Base-by-base conservation (phyloP, 768 basidiomycete genomes). In the Rubroboletus pulcherrimus region DNA sequence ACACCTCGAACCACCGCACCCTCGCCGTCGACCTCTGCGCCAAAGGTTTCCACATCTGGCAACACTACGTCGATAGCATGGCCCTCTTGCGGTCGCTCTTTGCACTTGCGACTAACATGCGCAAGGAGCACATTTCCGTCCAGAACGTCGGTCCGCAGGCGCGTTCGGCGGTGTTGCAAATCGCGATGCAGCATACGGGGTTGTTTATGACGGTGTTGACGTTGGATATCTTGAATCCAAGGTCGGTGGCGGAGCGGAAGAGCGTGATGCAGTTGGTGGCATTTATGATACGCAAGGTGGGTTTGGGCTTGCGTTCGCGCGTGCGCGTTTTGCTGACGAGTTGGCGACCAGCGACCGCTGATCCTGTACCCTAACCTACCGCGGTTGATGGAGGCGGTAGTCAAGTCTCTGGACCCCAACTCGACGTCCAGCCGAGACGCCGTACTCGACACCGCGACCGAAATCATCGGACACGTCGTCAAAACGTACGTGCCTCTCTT, bases 391-490 rank as follows among this genome's bases (percentile, higher is more conserved):
- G 97, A 98, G 67, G 93, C 95, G 1, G 93, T 98, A 1, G 94
- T 98, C 17, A 95, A 94, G 68, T 97, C 93, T 0, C 77, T 99
- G 53, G 96, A 99, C 72, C 97, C 97, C 15, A 95, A 91, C 67
- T 85, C 78, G 41, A 91, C 77, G 0, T 71, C 81, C 5, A 81
- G 82, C 66, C 81, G 87, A 45, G 94, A 98, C 26, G 90, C 92
- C 1, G 88, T 98, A 2, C 73, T 92, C 24, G 91, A 95, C 57
- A 84, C 93, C 0, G 96, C 93, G 0, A 98, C 96, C 0, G 93
- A 97, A 62, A 97, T 98, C 31, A 77, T 99, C 26, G 90, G 91
- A 30, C 88, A 93, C 64, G 87, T 98, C n/a, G 97, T 98, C 11
- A 86, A 87, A 64, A 93, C 89, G 91, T 98, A 61, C 62, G 85